A percentile compares a stretch with the other conserved stretches of the same genome.
phyloP scores from a whole-genome alignment of 768 basidiomycete species.

The Boletus huronensis region DNA sequence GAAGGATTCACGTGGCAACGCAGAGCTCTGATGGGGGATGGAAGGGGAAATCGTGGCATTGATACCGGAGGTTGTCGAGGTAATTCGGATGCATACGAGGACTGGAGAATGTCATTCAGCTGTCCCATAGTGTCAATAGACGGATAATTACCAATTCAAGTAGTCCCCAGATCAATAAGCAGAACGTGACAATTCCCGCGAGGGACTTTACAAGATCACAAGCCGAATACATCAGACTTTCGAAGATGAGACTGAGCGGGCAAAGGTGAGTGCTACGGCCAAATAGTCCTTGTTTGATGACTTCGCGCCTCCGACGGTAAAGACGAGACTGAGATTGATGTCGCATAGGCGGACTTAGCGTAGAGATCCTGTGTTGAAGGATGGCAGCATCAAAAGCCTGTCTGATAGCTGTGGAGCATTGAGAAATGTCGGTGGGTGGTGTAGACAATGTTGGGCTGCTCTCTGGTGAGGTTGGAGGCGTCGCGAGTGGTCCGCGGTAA shows the following conservation, averaged over 20 bases:
- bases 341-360: background rate
- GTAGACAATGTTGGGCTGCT: constrained; percentile 17
- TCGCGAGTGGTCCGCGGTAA: constrained; percentile 28
- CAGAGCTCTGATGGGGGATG: constrained; percentile 1
- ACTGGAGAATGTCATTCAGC: constrained; percentile 15
- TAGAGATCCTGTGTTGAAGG: constrained; percentile 11
- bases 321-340: background rate
- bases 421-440: constrained; percentile 11
- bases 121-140: background rate
- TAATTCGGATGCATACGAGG: constrained; percentile 9
- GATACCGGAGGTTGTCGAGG: constrained; percentile 2
- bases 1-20: constrained; percentile 3
- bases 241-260: background rate
- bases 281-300: background rate
- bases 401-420: background rate
- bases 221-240: constrained; percentile 1
- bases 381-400: constrained; percentile 11
- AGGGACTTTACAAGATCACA: constrained; percentile 15
- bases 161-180: constrained; percentile 19
- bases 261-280: background rate
- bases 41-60: constrained; percentile 9
- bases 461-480: constrained; percentile 17
- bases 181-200: constrained; percentile 15
- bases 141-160: constrained; percentile 21
- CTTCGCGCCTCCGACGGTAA: background rate